phyloP scores from a whole-genome alignment of 768 basidiomycete genomes.

The Infundibulicybe gibba region DNA sequence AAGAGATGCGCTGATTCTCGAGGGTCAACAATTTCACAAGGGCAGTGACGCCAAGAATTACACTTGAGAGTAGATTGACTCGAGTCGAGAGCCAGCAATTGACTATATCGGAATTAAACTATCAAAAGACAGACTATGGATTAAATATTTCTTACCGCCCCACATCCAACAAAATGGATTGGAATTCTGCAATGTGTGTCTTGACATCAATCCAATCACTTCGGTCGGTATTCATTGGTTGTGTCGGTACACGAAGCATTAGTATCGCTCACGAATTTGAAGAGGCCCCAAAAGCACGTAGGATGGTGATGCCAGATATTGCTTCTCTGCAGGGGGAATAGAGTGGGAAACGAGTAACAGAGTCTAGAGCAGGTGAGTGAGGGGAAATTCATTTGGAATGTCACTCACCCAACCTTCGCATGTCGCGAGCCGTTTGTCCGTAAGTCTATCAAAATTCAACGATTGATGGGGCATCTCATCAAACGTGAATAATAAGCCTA shows the following conservation, averaged over 20 bases:
- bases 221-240: slow-evolving; percentile 34
- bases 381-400: neutral
- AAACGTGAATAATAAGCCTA: neutral
- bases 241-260: slow-evolving; percentile 80
- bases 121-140: neutral
- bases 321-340: slow-evolving; percentile 43
- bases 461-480: too few species aligned
- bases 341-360: slow-evolving; percentile 33
- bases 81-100: slow-evolving; percentile 90
- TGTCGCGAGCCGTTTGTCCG: slow-evolving; percentile 83
- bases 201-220: neutral
- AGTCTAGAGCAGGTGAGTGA: slow-evolving; percentile 17
- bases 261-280: slow-evolving; percentile 82
- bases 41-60: slow-evolving; percentile 68
- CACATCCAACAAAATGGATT: slow-evolving; percentile 91
- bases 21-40: slow-evolving; percentile 62
- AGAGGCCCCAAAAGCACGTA: slow-evolving; percentile 86
- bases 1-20: slow-evolving; percentile 72
- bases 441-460: slow-evolving; percentile 26
- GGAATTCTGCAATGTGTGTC: slow-evolving; percentile 30
- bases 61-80: slow-evolving; percentile 76
- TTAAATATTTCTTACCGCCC: slow-evolving; percentile 50
- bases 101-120: slow-evolving; percentile 38
- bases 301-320: slow-evolving; percentile 36
- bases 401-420: slow-evolving; percentile 67